phyloP scores from a whole-genome alignment of 257 asterid species.

The Craterostigma plantagineum region DNA sequence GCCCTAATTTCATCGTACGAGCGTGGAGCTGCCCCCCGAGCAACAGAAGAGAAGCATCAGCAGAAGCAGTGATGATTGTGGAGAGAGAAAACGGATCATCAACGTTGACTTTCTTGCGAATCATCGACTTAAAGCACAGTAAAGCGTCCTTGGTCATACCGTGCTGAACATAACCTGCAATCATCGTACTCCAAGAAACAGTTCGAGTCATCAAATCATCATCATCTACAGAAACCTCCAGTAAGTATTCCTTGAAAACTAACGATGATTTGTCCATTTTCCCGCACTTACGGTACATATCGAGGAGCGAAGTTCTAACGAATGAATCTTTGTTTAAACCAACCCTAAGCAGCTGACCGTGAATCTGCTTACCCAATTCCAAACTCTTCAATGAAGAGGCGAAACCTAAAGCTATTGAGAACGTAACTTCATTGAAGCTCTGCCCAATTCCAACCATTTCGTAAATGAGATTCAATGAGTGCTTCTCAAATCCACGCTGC shows the following conservation, averaged over 20 bases:
- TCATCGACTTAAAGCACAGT: slow-evolving; percentile 28
- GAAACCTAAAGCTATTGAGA: slow-evolving; percentile 40
- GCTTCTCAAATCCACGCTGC: slow-evolving; percentile 23
- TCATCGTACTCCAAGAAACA: slow-evolving; percentile 40
- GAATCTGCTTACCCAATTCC: slow-evolving; percentile 55
- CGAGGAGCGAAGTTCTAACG: slow-evolving; percentile 36
- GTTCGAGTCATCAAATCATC: slow-evolving; percentile 21
- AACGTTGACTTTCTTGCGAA: slow-evolving; percentile 20
- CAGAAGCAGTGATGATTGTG: slow-evolving; percentile 34
- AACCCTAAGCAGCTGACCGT: slow-evolving; percentile 27
- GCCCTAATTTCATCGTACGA: slow-evolving; percentile 32
- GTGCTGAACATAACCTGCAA: slow-evolving; percentile 45
- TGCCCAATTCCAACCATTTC: slow-evolving; percentile 33
- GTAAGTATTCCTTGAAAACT: slow-evolving; percentile 23
- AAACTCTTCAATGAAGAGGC: slow-evolving; percentile 27
- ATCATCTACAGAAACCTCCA: slow-evolving; percentile 8
- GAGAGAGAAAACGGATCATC: slow-evolving; percentile 36
- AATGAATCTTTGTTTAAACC: slow-evolving; percentile 31
- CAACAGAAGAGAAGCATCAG: slow-evolving; percentile 26
- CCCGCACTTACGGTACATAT: slow-evolving; percentile 66
- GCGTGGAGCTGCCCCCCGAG: slow-evolving; percentile 73
- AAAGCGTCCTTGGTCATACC: slow-evolving; percentile 43
- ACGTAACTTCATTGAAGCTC: slow-evolving; percentile 28
- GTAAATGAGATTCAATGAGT: slow-evolving; percentile 29
- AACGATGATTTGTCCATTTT: slow-evolving; percentile 37